Base-by-base conservation (phyloP, 2,329 filamentous ascomycete species). In the Penicillium griseofulvum region DNA sequence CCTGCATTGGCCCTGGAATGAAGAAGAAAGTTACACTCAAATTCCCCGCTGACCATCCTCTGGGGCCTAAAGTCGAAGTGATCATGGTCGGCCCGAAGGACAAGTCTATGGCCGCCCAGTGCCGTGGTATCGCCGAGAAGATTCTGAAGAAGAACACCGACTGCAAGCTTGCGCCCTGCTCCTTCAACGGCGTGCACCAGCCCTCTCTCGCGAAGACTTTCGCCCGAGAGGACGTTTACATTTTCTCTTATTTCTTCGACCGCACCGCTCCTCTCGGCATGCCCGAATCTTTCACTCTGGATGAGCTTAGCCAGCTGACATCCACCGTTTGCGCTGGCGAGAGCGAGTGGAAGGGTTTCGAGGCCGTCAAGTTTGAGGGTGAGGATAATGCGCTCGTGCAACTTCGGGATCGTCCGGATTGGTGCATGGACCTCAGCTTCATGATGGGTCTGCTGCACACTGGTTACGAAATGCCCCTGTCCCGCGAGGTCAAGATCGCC, bases 231-330 rank as follows among this genome's bases (percentile, higher is more conserved):
- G 92, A 97, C 67, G 85, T 97, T 37, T 99, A 93, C 78, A 91
- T 97, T 65, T 93, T 99, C 77, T 96, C 90, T 29, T 99, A 96
- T 83, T 99, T 99, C 78, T 97, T 89, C 78, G 94, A 99, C 80
- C 92, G 95, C 68, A 95, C 90, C 24, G 84, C 90, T 73, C 90
- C 91, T 5, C 85, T 99, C 11, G 95, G 95, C 63, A 97, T 99
- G 91, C 94, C 95, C n/a, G 91, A 96, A 64, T 92, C 89, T 6
- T 99, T 97, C 76, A 97, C 92, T 0, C 80, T 99, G 33, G 84
- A 87, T 47, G 94, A 99, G 79, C 83, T 99, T 68, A 88, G 92
- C 68, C 89, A 95, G 58, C 83, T 97, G 17, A 86, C 94, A 0
- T 81, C 86, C 61, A 88, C 87, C 38, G 95, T 99, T 11, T 99